Base-by-base conservation (phyloP, 805 yeast species). In the Candida quercuum region DNA sequence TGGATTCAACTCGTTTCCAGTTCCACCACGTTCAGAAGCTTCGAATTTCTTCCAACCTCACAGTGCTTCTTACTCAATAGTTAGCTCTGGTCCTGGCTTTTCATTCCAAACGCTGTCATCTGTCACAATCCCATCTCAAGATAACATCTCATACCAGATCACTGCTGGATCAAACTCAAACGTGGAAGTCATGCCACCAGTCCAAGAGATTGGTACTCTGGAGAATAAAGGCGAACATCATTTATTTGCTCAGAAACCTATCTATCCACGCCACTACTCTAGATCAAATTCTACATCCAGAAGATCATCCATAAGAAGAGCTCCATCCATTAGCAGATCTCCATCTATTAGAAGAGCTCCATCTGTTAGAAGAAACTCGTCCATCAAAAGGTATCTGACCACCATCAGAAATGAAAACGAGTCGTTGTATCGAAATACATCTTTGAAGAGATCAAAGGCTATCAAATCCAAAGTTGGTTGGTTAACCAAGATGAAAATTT, bases 401-500 rank as follows among this genome's bases (percentile, higher is more conserved):
- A 9, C n/a, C 7, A 19, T 10, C 4, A 29, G 20, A 18, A 19
- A 43, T 15, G 51, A 46, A 16, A 40, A 48, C 18, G 25, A 19
- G 2, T 46, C 55, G 3, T 19, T 51, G 23, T 47, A 36, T 14
- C 38, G 39, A 16, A 42, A 33, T 16, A 25, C 63, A 1, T 52
- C 60, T 3, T 29, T 57, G 34, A 58, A 54, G 37, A 54, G 63
- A 52, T 52, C 59, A 4, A 50, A 52, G 32, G 71, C 69, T 6
- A 50, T 65, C 23, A 59, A 59, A 39, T 63, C 63, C 41, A 57
- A 59, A 31, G 61, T 67, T 32, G 69, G 69, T 13, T 52, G 67
- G 46, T 47, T 66, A 22, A 44, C 60, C 11, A 59, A 53, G 33
- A 48, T 64, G 34, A 48, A 49, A 12, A 35, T 38, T 16, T 24